Percentiles rank a stretch among this genome's conserved stretches.
phyloP scores from a whole-genome alignment of 2,329 filamentous ascomycete genomes.

The Penicillium aurantiogriseum region DNA sequence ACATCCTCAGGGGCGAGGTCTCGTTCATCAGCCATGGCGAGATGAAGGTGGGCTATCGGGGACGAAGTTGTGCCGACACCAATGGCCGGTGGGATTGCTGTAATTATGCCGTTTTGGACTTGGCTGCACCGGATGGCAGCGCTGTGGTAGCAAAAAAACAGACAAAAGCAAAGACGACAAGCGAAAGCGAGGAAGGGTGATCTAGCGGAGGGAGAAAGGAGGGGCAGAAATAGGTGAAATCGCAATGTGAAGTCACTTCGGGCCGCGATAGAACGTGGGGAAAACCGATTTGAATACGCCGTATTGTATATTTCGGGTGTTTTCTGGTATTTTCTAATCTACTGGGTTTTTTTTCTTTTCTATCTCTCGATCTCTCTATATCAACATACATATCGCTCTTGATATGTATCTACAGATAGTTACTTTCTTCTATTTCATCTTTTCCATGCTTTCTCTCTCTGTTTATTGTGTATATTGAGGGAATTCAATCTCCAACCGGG shows the following conservation, averaged over 20 bases:
- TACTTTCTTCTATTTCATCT: neutral
- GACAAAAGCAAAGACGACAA: neutral
- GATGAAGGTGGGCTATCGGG: neutral
- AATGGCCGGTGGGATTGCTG: slow-evolving; percentile 21
- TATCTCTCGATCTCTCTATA: neutral
- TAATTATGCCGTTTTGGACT: slow-evolving; percentile 11
- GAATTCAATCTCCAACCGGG: slow-evolving; percentile 16
- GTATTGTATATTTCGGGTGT: neutral
- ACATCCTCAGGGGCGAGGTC: slow-evolving; percentile 14
- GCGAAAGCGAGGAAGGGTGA: neutral
- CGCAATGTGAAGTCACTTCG: slow-evolving; percentile 12
- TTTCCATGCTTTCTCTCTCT: neutral
- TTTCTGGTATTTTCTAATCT: neutral
- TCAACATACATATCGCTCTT: neutral
- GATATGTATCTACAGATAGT: neutral
- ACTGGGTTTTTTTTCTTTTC: neutral
- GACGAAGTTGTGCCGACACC: slow-evolving; percentile 18
- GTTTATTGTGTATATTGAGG: neutral
- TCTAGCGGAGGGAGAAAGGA: slow-evolving; percentile 6
- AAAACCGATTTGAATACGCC: neutral
- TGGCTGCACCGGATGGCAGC: neutral
- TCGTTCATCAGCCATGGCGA: slow-evolving; percentile 16
- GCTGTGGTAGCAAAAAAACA: neutral
- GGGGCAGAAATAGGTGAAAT: slow-evolving; percentile 8
- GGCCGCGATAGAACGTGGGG: slow-evolving; percentile 10